Evolutionary conservation across 169 alveolate species (phyloP).

Genomic region (Plasmodium berghei): DNA sequence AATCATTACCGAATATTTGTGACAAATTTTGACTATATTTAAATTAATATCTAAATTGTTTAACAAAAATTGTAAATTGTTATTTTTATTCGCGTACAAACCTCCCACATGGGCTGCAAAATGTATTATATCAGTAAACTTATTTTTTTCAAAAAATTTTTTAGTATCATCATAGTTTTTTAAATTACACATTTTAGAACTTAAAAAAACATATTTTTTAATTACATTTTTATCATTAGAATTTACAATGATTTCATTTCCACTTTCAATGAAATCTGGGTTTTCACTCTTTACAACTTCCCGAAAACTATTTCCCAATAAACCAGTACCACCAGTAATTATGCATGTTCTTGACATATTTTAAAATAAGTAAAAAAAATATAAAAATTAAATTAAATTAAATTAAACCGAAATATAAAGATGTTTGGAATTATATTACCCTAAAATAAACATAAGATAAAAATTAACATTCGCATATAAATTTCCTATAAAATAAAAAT

Average conservation of each 20-base stretch:
- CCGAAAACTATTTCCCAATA: slow-evolving; percentile 65
- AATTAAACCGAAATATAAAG: no score
- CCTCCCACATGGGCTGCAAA: slow-evolving; percentile 73
- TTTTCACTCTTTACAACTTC: slow-evolving; percentile 52
- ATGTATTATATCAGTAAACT: slow-evolving; percentile 70
- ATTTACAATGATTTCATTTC: slow-evolving; percentile 59
- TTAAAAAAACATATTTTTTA: slow-evolving; percentile 65
- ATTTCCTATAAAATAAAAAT: no score
- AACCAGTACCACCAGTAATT: slow-evolving; percentile 72
- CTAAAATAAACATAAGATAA: no score
- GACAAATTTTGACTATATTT: slow-evolving; percentile 63
- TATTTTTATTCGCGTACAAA: slow-evolving; percentile 53
- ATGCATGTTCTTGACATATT: slow-evolving; percentile 63
- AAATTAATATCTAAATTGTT: slow-evolving; percentile 64
- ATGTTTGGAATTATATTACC: no score
- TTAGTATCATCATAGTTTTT: slow-evolving; percentile 45
- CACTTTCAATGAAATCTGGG: slow-evolving; percentile 29
- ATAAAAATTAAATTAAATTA: background rate
- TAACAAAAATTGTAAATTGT: slow-evolving; percentile 38
- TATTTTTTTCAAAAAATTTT: slow-evolving; percentile 44
- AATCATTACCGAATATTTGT: slow-evolving; percentile 41
- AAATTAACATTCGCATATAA: no score
- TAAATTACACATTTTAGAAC: slow-evolving; percentile 71
- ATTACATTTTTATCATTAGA: slow-evolving; percentile 51
- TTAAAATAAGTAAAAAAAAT: background rate